These are phyloP conservation scores for Aureobasidium zeae DNA, from an alignment of 2,329 filamentous ascomycete species.

Conservation along the genomic window DNA sequence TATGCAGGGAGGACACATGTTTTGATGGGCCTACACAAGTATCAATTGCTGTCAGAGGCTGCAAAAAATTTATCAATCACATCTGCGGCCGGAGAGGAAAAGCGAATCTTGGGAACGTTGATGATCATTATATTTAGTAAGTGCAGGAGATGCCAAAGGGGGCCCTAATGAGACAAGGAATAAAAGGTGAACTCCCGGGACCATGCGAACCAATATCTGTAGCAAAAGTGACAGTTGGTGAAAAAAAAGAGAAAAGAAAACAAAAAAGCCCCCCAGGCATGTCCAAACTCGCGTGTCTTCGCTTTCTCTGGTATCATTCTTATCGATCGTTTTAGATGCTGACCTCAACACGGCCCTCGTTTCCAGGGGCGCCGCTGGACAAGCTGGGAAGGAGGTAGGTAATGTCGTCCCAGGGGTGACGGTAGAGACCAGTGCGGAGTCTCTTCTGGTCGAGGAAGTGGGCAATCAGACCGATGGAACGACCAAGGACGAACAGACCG, in stretches of 20 bases:
- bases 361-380: slow-evolving; percentile 58
- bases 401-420: slow-evolving; percentile 81
- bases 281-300: slow-evolving; percentile 3
- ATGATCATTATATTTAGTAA: slow-evolving; percentile 8
- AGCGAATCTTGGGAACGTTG: too few relatives aligned
- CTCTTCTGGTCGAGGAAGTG: slow-evolving; percentile 99
- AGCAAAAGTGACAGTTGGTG: slow-evolving; percentile 10
- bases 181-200: slow-evolving; percentile 9
- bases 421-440: slow-evolving; percentile 94
- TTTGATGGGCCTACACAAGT: too few relatives aligned
- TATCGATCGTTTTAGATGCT: slow-evolving; percentile 8
- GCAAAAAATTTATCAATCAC: too few relatives aligned
- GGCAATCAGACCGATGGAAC: slow-evolving; percentile 97
- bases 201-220: slow-evolving; percentile 10
- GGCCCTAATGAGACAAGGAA: not conserved
- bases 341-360: slow-evolving; percentile 84
- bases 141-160: not conserved
- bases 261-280: slow-evolving; percentile 9
- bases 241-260: slow-evolving; percentile 5
- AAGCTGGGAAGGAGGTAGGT: slow-evolving; percentile 86
- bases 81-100: too few relatives aligned
- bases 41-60: too few relatives aligned
- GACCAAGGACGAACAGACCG: slow-evolving; percentile 95
- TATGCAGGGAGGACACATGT: too few relatives aligned
- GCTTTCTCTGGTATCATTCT: slow-evolving; percentile 14